phyloP scores from a whole-genome alignment of 495 filamentous ascomycete species.

The Talaromyces borbonicus region DNA sequence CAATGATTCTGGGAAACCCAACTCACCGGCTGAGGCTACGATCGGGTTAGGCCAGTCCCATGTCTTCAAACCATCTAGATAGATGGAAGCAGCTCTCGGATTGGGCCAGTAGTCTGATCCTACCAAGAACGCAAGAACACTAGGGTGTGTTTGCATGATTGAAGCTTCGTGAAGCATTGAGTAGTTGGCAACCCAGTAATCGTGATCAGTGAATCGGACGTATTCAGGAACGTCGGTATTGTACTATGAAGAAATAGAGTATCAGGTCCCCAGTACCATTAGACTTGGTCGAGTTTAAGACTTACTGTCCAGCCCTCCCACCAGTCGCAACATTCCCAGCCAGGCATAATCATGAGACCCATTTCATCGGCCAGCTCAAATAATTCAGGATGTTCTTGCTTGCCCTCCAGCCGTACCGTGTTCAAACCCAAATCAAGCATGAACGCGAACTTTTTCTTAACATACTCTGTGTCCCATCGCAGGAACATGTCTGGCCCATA shows the following conservation, averaged over 20 bases:
- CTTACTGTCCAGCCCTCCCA: conserved; percentile 52
- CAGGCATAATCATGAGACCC: conserved; percentile 52
- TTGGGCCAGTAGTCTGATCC: conserved; percentile 58
- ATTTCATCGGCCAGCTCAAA: conserved; percentile 48
- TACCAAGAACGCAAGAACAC: conserved; percentile 45
- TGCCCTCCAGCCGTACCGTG: conserved; percentile 54
- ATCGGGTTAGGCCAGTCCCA: conserved; percentile 50
- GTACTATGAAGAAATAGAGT: conserved; percentile 20
- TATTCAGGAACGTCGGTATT: conserved; percentile 40
- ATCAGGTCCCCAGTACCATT: neutral
- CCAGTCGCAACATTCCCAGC: conserved; percentile 63
- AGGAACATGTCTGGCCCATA: conserved; percentile 54
- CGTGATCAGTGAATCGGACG: conserved; percentile 37
- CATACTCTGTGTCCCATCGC: conserved; percentile 37
- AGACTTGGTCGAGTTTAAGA: neutral
- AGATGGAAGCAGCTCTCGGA: conserved; percentile 41
- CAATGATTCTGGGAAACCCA: conserved; percentile 40
- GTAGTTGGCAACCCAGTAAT: conserved; percentile 43
- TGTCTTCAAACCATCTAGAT: conserved; percentile 34
- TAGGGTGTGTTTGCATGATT: conserved; percentile 50
- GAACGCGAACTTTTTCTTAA: conserved; percentile 37
- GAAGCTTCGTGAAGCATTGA: conserved; percentile 51
- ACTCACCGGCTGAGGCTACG: conserved; percentile 46
- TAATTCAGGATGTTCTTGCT: conserved; percentile 51
- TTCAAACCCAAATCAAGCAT: conserved; percentile 52